Evolutionary conservation across 2,329 filamentous ascomycete species (phyloP), one percentile per base, ranked within the genome.

Genomic region (Cordyceps pruinosa): DNA sequence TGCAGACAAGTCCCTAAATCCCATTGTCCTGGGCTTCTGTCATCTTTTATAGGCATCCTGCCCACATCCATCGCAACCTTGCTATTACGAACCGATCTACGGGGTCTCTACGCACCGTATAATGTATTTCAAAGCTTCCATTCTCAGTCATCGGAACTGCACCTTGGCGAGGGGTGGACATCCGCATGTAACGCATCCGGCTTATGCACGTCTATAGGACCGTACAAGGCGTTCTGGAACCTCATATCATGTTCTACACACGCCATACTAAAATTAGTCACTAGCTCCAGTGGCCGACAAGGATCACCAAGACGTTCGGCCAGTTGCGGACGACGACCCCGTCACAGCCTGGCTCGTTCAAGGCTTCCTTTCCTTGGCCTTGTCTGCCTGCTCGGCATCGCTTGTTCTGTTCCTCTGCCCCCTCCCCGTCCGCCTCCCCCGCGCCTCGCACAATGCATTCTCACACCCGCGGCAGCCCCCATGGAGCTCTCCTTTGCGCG

Each of bases 391-490:
- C 30, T 49, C 32, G 21, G 32, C 19, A 0, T 23, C 46, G 9
- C 10, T 30, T 46, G 5, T 46, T 28, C 2, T 5, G 10, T 48
- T 37, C 5, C 19, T 49, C 19, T 21, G 4, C 17, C 37, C 5
- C 37, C 37, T 17, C 21, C 37, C 19, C n/a, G n/a, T 9, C 17
- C 12, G 12, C 21, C 21, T 4, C 6, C 30, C 8, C 30, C 15
- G 7, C 21, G 19, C 5, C 8, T 26, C 37, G 12, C 32, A 35
- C 48, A 30, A 51, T 51, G 48, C 35, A 46, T 51, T 64, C 10
- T 5, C 17, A 51, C 48, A 19, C 30, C 7, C 9, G 17, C 34
- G 3, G 10, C n/a, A n/a, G n/a, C 15, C 35, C 2, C 5, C 8
- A 51, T 51, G 48, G 9, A 41, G 19, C 34, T 51, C 35, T 51